Base-by-base conservation (phyloP, 2,329 filamentous ascomycete genomes). In the Penicillium sumatraense region DNA sequence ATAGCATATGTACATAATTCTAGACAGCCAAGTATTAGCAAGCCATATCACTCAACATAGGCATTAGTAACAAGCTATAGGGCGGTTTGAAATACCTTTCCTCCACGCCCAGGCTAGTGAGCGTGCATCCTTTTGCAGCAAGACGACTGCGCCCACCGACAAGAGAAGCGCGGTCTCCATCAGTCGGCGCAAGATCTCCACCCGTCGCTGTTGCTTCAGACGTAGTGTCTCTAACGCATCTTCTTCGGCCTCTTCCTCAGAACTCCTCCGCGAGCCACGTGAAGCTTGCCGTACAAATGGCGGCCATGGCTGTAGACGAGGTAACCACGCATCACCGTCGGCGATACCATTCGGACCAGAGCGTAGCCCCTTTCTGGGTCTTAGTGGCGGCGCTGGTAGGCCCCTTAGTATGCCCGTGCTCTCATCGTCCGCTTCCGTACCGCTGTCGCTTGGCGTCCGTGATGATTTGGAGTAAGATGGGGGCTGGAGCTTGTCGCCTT, bases 341-440 rank as follows among this genome's bases (percentile, higher is more conserved):
- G 59, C 59, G 11, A 46, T 24, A 41, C 62, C 56, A 46, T 67
- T 65, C 40, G 57, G 59, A 16, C 62, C 66, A 67, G 69, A 65
- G 82, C 86, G 55, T 84, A 96, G 74, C 7, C 92, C 93, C 75
- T 96, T 97, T 69, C 89, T 88, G 27, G 86, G 81, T 57, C 86
- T 83, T 8, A 82, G 64, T n/a, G 83, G 88, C 2, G 93, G 90
- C 2, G 93, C 90, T 1, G 93, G 93, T 20, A 97, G 78, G 0
- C 92, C 89, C 71, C 89, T 95, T 53, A 96, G 80, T 63, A 93
- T 88, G 5, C 77, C 72, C 40, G 80, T 81, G 60, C 93, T 89
- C 73, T 98, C 93, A 76, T 98, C 93, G 67, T 97, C 93, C 35
- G 93, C 93, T 71, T 98, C 93, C 16, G 93, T 96, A 21, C 93